Percentiles rank a stretch among this genome's conserved stretches.
Evolutionary conservation across 2,329 filamentous ascomycete genomes (phyloP).

Genomic region (Colletotrichum sp.): DNA sequence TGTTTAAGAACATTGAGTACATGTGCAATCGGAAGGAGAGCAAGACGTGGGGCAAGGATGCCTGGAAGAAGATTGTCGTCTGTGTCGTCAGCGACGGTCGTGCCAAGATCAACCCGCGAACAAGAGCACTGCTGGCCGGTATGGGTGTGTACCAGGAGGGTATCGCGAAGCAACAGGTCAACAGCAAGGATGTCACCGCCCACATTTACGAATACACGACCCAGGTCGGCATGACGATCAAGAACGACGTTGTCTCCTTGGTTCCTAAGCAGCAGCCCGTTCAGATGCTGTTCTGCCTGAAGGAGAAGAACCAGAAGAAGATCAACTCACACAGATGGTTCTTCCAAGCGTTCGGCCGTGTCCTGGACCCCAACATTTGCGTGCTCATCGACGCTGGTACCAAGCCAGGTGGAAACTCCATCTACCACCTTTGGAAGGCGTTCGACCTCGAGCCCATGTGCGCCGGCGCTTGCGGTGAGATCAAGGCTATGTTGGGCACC

Average conservation of each 20-base stretch:
- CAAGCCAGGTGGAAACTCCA: conserved; percentile 89
- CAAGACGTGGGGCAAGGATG: conserved; percentile 97
- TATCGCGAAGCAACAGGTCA: conserved; percentile 98
- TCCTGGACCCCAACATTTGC: conserved; percentile 95
- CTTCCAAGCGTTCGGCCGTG: conserved; percentile 93
- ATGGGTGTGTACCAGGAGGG: conserved; percentile 98
- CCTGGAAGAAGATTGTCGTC: conserved; percentile 99
- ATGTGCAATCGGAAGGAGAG: conserved; percentile 94
- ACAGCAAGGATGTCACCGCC: conserved; percentile 92
- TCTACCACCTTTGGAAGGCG: conserved; percentile 98
- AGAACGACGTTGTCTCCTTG: conserved; percentile 85
- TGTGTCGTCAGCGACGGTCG: conserved; percentile 97
- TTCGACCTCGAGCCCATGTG: conserved; percentile 99
- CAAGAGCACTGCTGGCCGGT: conserved; percentile 85
- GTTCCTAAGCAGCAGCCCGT: conserved; percentile 89
- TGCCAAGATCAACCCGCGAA: conserved; percentile 94
- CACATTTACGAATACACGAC: conserved; percentile 98
- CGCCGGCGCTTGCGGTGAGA: conserved; percentile 95
- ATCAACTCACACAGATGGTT: conserved; percentile 99
- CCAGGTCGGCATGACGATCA: conserved; percentile 85
- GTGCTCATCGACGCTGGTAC: conserved; percentile 96
- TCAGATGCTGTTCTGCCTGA: conserved; percentile 96
- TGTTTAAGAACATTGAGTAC: conserved; percentile 98
- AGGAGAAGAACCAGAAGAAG: conserved; percentile 99
- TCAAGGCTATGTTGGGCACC: conserved; percentile 93